Evolutionary conservation across 768 basidiomycete genomes (phyloP).

Genomic region (Russula sp.): DNA sequence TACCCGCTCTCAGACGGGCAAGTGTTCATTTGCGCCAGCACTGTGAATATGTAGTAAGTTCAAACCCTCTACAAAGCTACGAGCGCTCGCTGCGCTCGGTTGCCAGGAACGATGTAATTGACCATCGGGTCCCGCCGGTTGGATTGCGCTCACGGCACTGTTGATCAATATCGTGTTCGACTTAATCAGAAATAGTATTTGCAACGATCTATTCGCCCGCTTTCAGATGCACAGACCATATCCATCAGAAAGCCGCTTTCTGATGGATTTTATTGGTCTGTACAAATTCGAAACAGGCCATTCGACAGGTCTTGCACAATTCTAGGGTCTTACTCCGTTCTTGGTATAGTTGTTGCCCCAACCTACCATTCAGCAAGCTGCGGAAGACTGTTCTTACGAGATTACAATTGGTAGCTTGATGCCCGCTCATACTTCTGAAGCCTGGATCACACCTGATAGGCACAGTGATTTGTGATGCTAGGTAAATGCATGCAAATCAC

Average conservation of each 20-base stretch:
- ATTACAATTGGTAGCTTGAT: no score
- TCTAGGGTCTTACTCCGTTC: neutral
- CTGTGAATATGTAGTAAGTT: neutral
- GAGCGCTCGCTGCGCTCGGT: neutral
- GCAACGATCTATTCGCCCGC: slow-evolving; percentile 18
- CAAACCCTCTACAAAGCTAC: neutral
- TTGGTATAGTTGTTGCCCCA: neutral
- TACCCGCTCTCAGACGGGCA: neutral
- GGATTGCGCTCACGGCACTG: neutral
- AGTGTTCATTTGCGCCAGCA: neutral
- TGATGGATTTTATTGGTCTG: neutral
- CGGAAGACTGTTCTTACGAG: neutral
- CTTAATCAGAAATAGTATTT: neutral
- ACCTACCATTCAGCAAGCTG: neutral
- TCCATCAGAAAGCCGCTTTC: no score
- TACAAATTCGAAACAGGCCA: neutral
- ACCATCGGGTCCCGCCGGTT: neutral
- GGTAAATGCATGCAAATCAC: neutral
- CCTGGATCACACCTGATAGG: neutral
- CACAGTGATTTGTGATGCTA: neutral
- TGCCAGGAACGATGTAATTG: neutral
- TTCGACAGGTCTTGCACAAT: neutral
- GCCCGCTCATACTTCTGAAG: neutral
- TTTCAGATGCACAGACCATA: no score
- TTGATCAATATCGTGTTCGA: slow-evolving; percentile 5